phyloP scores from a whole-genome alignment of 306 rosid genomes.

The Sicyos edulis region DNA sequence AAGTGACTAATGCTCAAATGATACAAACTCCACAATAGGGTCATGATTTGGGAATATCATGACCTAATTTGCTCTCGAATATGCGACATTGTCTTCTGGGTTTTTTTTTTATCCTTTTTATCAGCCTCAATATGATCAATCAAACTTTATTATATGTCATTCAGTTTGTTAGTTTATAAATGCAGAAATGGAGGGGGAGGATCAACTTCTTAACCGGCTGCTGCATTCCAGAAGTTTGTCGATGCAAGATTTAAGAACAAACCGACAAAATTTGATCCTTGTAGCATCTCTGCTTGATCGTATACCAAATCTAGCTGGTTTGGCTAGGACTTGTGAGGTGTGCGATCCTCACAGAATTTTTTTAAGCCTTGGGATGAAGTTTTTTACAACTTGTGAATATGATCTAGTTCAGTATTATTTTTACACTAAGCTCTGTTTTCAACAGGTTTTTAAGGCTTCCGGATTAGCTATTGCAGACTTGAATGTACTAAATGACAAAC shows the following conservation, averaged over 20 bases:
- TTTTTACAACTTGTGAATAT: neutral
- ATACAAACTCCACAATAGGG: neutral
- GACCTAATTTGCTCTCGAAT: too few relatives aligned
- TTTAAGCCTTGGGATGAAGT: neutral
- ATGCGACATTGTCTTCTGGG: neutral
- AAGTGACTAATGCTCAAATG: too few relatives aligned
- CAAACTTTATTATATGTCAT: slow-evolving; percentile 15
- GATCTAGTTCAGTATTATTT: slow-evolving; percentile 4
- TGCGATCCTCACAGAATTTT: slow-evolving; percentile 9
- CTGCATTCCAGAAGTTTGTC: slow-evolving; percentile 61
- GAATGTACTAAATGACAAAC: slow-evolving; percentile 63
- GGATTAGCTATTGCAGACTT: slow-evolving; percentile 65
- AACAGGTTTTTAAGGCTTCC: slow-evolving; percentile 78
- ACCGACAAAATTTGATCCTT: slow-evolving; percentile 57
- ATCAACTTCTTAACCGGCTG: slow-evolving; percentile 68
- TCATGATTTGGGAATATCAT: too few relatives aligned
- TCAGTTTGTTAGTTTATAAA: slow-evolving; percentile 15
- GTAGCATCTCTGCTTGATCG: slow-evolving; percentile 94
- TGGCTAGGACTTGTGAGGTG: slow-evolving; percentile 96
- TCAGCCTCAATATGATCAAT: neutral
- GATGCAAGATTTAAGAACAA: slow-evolving; percentile 46
- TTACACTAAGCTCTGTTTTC: slow-evolving; percentile 17
- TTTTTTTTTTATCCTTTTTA: neutral
- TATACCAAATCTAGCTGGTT: slow-evolving; percentile 91
- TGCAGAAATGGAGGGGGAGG: slow-evolving; percentile 80